Percentiles rank a stretch among this genome's conserved stretches.
Evolutionary conservation across 345 rosid species (phyloP).

Genomic region (Acer yangbiense): DNA sequence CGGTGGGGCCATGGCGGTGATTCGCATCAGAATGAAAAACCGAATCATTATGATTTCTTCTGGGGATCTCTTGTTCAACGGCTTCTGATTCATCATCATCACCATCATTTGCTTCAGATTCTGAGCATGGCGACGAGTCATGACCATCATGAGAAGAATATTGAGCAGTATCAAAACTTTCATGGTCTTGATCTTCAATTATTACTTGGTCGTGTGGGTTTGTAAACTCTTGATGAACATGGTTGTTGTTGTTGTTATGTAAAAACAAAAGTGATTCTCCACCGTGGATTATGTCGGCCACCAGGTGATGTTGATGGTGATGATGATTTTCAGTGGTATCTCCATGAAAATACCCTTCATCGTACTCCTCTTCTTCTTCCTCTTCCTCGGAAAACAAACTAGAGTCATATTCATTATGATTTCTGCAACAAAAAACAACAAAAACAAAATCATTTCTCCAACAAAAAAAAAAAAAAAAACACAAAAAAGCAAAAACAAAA

Average conservation of each 20-base stretch:
- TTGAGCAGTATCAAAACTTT: constrained; percentile 36
- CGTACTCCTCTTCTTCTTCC: constrained; percentile 50
- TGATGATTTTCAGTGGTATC: constrained; percentile 28
- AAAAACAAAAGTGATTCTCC: constrained; percentile 61
- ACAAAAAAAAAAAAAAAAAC: neutral
- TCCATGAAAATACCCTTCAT: constrained; percentile 41
- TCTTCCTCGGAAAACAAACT: constrained; percentile 59
- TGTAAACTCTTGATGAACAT: constrained; percentile 22
- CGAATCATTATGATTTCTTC: constrained; percentile 28
- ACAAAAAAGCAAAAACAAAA: neutral
- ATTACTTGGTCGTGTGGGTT: constrained; percentile 21
- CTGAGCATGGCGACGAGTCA: constrained; percentile 47
- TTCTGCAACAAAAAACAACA: constrained; percentile 35
- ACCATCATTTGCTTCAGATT: constrained; percentile 36
- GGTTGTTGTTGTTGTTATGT: constrained; percentile 16
- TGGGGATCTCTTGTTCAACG: constrained; percentile 29
- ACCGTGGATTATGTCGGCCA: constrained; percentile 64
- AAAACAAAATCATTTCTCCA: neutral
- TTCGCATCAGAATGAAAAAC: constrained; percentile 23
- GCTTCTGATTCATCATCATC: constrained; percentile 19
- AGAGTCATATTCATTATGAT: constrained; percentile 58
- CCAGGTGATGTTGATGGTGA: constrained; percentile 42
- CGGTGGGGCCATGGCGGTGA: constrained; percentile 39
- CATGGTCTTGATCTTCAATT: constrained; percentile 33
- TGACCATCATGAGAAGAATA: constrained; percentile 36